These are phyloP conservation scores for Tephrocybe sp. DNA, from an alignment of 768 basidiomycete genomes.

Conservation along the genomic window DNA sequence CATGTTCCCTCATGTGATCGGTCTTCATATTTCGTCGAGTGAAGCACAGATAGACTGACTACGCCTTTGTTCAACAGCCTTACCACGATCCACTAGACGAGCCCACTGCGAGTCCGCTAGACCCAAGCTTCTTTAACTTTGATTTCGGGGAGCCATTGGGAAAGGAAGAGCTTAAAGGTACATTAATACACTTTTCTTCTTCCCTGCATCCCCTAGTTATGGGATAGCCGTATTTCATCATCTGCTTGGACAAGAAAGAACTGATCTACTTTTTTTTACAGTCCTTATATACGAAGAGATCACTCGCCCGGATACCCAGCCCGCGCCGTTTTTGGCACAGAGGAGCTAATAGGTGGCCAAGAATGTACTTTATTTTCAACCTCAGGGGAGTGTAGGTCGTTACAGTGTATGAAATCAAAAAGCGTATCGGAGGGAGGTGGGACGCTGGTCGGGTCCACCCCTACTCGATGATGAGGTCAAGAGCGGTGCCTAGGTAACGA, in stretches of 20 bases:
- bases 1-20: no score
- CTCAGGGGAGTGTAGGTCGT: no score
- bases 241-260: background rate
- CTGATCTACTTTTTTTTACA: slow-evolving; percentile 8
- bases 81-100: slow-evolving; percentile 92
- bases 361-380: background rate
- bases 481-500: no score
- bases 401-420: no score
- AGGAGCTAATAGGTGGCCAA: background rate
- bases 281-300: slow-evolving; percentile 55
- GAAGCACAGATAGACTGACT: background rate
- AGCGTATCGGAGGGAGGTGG: no score
- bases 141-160: slow-evolving; percentile 64
- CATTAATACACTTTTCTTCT: no score
- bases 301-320: slow-evolving; percentile 29
- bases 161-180: slow-evolving; percentile 72
- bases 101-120: slow-evolving; percentile 72
- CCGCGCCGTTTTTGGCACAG: slow-evolving; percentile 11
- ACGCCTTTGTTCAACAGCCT: slow-evolving; percentile 48
- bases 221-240: background rate
- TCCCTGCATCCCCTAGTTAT: no score
- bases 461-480: no score
- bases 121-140: slow-evolving; percentile 82
- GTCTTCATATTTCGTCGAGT: no score
- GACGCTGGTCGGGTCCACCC: no score